phyloP scores from a whole-genome alignment of 2,329 filamentous ascomycete species.

The Corinectria fuckeliana region DNA sequence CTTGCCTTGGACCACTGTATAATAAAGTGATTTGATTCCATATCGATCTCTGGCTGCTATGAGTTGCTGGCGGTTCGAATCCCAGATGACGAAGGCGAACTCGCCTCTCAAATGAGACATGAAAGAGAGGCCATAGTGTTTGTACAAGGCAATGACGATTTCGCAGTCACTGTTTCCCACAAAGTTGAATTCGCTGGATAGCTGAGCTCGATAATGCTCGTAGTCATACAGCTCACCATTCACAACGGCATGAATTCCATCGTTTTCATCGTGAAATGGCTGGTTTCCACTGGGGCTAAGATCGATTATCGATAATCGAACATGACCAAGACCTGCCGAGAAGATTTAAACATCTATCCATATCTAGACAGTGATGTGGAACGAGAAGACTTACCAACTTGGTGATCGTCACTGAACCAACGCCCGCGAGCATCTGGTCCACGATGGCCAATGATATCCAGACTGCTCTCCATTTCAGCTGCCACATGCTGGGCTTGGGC shows the following conservation, averaged over 20 bases:
- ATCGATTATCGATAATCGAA: constrained; percentile 60
- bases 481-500: not conserved
- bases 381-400: not conserved
- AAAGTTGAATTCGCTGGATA: constrained; percentile 13
- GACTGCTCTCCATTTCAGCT: not conserved
- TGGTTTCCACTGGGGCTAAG: constrained; percentile 54
- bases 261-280: constrained; percentile 49
- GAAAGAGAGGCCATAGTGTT: constrained; percentile 11
- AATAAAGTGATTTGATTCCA: constrained; percentile 12
- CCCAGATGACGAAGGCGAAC: constrained; percentile 1
- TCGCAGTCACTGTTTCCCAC: constrained; percentile 17
- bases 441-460: not conserved
- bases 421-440: not conserved
- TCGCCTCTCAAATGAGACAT: constrained; percentile 13
- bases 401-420: not conserved
- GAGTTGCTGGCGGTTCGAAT: not conserved
- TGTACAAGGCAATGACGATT: constrained; percentile 19
- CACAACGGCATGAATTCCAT: constrained; percentile 60
- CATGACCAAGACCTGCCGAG: constrained; percentile 50
- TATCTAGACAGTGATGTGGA: not conserved
- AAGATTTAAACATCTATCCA: not conserved
- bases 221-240: constrained; percentile 67
- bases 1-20: not conserved
- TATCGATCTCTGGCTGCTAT: constrained; percentile 7
- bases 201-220: constrained; percentile 36